A percentile compares a stretch with the other conserved stretches of the same genome.
phyloP scores from a whole-genome alignment of 2,329 filamentous ascomycete species.

The Aureobasidium uvarum region DNA sequence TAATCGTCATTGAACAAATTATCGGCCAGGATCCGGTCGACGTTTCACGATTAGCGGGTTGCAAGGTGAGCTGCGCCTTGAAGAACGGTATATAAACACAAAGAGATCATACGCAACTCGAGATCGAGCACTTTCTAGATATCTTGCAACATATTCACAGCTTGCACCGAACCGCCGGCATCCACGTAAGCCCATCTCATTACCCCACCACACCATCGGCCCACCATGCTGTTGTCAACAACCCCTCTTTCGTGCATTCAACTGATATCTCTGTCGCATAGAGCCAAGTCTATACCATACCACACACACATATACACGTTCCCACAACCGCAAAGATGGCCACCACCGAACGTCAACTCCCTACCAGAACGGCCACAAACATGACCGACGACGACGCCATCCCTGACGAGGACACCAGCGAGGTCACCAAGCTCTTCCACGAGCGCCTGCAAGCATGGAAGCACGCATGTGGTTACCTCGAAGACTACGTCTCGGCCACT shows the following conservation, averaged over 20 bases:
- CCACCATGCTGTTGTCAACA: background rate
- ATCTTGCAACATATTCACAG: background rate
- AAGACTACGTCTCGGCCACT: conserved; percentile 81
- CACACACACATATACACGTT: background rate
- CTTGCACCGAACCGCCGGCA: background rate
- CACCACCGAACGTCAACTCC: conserved; percentile 30
- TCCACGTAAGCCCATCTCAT: conserved; percentile 5
- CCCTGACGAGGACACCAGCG: conserved; percentile 45
- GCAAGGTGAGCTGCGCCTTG: conserved; percentile 12
- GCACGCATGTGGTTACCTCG: conserved; percentile 84
- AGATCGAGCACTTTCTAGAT: no score
- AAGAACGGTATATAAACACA: background rate
- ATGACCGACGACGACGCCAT: conserved; percentile 47
- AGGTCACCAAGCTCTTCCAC: conserved; percentile 63
- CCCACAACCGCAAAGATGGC: background rate
- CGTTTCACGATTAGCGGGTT: background rate
- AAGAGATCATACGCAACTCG: background rate
- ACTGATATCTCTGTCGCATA: background rate
- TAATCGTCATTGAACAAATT: conserved; percentile 14
- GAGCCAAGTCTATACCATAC: background rate
- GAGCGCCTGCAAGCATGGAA: conserved; percentile 95
- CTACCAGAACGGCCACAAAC: conserved; percentile 36
- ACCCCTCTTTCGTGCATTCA: background rate
- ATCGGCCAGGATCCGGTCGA: background rate
- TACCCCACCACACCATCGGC: conserved; percentile 1